phyloP scores from a whole-genome alignment of 2,329 filamentous ascomycete species.

The Penicillium sp. region DNA sequence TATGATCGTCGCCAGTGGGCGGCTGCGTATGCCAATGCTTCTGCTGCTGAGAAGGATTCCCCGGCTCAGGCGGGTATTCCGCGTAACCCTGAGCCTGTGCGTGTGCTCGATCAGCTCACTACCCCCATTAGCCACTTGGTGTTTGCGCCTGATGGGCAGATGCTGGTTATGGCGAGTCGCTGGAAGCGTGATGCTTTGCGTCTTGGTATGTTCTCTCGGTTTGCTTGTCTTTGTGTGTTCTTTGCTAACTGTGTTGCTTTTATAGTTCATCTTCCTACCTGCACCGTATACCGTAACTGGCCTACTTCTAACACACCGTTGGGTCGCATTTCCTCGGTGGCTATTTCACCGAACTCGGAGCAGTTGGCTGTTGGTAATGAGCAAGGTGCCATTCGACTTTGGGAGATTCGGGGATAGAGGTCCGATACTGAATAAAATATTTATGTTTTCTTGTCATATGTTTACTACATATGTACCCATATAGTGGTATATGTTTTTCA shows the following conservation, averaged over 20 bases:
- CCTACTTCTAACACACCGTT: slow-evolving; percentile 82
- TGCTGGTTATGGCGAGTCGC: slow-evolving; percentile 74
- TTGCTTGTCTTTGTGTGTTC: neutral
- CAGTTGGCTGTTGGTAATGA: slow-evolving; percentile 82
- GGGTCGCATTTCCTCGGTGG: slow-evolving; percentile 68
- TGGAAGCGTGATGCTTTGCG: slow-evolving; percentile 83
- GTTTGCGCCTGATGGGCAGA: slow-evolving; percentile 82
- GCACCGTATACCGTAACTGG: slow-evolving; percentile 95
- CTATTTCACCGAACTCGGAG: slow-evolving; percentile 57
- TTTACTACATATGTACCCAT: neutral
- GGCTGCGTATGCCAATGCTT: slow-evolving; percentile 29
- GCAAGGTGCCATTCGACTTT: slow-evolving; percentile 74
- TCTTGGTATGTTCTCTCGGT: slow-evolving; percentile 41
- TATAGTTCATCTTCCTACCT: slow-evolving; percentile 73
- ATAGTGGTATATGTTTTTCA: neutral
- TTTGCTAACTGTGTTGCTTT: slow-evolving; percentile 4
- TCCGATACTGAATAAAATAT: slow-evolving; percentile 5
- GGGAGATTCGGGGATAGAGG: slow-evolving; percentile 67
- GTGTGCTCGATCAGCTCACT: slow-evolving; percentile 73
- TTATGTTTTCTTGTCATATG: slow-evolving; percentile 6
- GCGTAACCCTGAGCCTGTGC: slow-evolving; percentile 60
- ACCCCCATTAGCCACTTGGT: slow-evolving; percentile 70
- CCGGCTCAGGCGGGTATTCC: slow-evolving; percentile 45
- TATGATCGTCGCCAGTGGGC: slow-evolving; percentile 70
- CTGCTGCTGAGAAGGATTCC: slow-evolving; percentile 17